Evolutionary conservation across 108 stramenopile genomes (phyloP), one percentile per base, ranked within the genome.

Genomic region (Stephanodiscus minutulus): DNA sequence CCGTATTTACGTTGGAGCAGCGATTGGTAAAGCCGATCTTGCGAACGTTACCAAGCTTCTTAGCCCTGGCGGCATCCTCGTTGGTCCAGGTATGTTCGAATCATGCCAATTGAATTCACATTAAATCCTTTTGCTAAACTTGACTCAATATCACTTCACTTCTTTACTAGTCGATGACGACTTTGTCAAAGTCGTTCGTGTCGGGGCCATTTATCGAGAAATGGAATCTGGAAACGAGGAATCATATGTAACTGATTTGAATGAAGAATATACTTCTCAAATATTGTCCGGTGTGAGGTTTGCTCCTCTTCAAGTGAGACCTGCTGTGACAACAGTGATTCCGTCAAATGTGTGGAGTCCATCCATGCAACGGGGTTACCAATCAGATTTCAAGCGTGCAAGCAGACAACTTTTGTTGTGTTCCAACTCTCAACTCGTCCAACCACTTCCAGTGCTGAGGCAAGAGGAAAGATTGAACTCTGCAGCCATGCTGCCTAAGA

Each of bases 1-100:
- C 77, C 87, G 94, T 8, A 95, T 95, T 44, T 95, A 95, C 48
- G 81, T 95, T 71, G 94, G 94, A 18, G 94, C 91, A 22, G 79
- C 94, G 7, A 75, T 92, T 52, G 82, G 87, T 29, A 64, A 60
- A 53, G 18, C 66, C n/a, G 69, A 81, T 21, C 64, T 95, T 15
- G 56, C 70, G 1, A 81, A 66, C 31, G 85, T 95, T 55, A 79
- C 82, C 53, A 79, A 85, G 31, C 66, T 95, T 36, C 81, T 95
- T 10, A 86, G 85, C 33, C 91, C 90, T 10, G 88, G 90, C 11
- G 94, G 94, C 18, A 86, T 95, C 64, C 82, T 95, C 36, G 89
- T 95, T 54, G 91, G 86, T 44, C 94, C 94, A 39, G 90, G 87
- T 91, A 63, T 72, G 86, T 66, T n/a, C 63, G 5, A 18, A 55